Evolutionary conservation across 352 stramenopile genomes (phyloP).

Genomic region (Phytophthora vignae): DNA sequence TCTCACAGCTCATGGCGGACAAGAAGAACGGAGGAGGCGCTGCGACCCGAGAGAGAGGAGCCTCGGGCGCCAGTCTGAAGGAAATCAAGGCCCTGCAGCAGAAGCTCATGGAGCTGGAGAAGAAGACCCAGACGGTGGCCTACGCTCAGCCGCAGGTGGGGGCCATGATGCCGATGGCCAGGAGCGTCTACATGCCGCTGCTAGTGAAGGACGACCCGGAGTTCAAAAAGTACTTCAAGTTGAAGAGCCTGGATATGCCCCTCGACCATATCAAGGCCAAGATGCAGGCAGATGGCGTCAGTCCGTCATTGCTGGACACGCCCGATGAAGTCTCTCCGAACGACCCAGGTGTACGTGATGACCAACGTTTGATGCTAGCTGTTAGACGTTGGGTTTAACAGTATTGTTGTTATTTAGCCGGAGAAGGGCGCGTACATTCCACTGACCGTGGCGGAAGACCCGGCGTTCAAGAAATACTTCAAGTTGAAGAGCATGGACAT

Average conservation of each 20-base stretch:
- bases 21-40: constrained; percentile 28
- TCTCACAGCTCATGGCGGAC: constrained; percentile 73
- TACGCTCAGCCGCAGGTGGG: constrained; percentile 31
- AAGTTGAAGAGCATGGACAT: constrained; percentile 89
- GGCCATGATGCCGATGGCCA: constrained; percentile 19
- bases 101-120: constrained; percentile 79
- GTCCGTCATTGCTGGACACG: constrained; percentile 67
- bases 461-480: constrained; percentile 87
- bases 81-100: constrained; percentile 82
- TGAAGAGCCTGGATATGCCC: constrained; percentile 83
- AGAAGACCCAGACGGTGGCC: constrained; percentile 71
- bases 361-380: not conserved
- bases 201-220: constrained; percentile 76
- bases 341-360: constrained; percentile 66
- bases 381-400: not conserved
- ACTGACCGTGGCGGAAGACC: constrained; percentile 80
- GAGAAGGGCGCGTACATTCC: constrained; percentile 71
- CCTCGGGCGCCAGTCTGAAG: constrained; percentile 63
- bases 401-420: constrained; percentile 39
- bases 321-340: constrained; percentile 81
- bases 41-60: constrained; percentile 34
- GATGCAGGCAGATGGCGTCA: constrained; percentile 79
- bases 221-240: constrained; percentile 87
- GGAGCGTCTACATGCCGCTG: constrained; percentile 60
- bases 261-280: constrained; percentile 83